Evolutionary conservation across 2,329 filamentous ascomycete genomes (phyloP).

Genomic region (Colletotrichum shisoi): DNA sequence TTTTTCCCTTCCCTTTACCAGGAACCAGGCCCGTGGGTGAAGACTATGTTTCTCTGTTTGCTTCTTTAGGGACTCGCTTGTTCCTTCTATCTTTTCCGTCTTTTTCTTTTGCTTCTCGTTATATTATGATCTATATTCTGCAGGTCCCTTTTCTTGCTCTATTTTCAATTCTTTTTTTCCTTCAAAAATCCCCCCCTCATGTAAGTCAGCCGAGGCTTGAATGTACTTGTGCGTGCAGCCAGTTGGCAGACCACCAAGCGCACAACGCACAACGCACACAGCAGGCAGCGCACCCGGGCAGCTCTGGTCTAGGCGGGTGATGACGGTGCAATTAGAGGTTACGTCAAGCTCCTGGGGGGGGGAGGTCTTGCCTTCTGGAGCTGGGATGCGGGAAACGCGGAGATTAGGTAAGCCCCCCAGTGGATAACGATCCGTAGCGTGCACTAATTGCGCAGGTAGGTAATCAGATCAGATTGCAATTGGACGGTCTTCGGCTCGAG

Average conservation of each 20-base stretch:
- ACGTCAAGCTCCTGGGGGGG: conserved; percentile 32
- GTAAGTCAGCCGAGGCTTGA: neutral
- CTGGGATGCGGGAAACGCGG: conserved; percentile 1
- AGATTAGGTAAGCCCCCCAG: conserved; percentile 12
- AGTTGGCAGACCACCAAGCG: neutral
- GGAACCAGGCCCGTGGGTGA: too few relatives aligned
- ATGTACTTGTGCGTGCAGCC: neutral
- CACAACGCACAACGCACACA: neutral
- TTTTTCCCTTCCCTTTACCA: too few relatives aligned
- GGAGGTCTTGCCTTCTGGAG: neutral
- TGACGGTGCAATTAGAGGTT: conserved; percentile 29
- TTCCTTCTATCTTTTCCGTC: too few relatives aligned
- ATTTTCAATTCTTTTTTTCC: too few relatives aligned
- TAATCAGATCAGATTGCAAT: neutral
- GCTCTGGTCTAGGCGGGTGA: conserved; percentile 18
- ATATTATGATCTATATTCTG: too few relatives aligned
- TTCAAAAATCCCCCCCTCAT: too few relatives aligned
- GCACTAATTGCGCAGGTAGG: neutral
- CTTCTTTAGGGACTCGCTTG: too few relatives aligned
- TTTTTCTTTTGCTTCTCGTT: too few relatives aligned
- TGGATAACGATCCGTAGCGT: too few relatives aligned
- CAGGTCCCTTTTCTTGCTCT: neutral
- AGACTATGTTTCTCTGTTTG: too few relatives aligned
- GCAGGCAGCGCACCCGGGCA: conserved; percentile 1
- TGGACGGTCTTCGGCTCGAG: neutral